Evolutionary conservation across 106 monocot species (phyloP).

Genomic region (Acanthochlamys bracteata): DNA sequence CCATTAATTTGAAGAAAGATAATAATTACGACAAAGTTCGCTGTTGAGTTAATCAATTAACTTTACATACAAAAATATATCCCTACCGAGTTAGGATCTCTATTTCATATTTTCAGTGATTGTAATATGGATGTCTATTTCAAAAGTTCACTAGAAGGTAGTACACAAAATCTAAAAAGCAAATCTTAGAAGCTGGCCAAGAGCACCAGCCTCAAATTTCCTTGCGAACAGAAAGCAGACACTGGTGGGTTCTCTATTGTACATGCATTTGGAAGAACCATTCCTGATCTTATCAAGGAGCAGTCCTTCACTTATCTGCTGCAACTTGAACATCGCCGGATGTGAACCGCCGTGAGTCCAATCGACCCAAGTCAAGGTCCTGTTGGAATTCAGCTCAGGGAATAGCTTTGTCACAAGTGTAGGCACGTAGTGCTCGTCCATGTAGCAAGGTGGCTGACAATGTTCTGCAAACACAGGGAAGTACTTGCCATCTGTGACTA

Average conservation of each 20-base stretch:
- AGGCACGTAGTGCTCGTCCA: constrained; percentile 28
- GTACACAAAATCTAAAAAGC: too few species aligned
- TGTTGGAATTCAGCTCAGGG: constrained; percentile 14
- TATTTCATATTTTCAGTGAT: too few species aligned
- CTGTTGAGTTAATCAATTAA: too few species aligned
- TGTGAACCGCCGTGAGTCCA: constrained; percentile 27
- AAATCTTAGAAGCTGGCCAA: constrained; percentile 16
- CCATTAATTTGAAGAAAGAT: too few species aligned
- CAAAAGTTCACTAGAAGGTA: too few species aligned
- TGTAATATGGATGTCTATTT: too few species aligned
- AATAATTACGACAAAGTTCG: too few species aligned
- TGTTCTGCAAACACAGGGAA: constrained; percentile 14
- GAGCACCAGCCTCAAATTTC: constrained; percentile 19
- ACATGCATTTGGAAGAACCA: background rate
- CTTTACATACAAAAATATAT: too few species aligned
- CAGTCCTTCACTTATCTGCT: constrained; percentile 6
- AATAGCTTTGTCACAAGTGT: constrained; percentile 20
- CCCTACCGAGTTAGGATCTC: too few species aligned
- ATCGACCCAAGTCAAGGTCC: constrained; percentile 27
- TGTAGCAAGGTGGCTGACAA: constrained; percentile 25
- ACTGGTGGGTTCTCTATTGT: background rate
- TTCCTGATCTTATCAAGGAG: constrained; percentile 3
- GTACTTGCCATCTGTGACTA: constrained; percentile 15
- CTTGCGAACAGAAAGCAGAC: constrained; percentile 24
- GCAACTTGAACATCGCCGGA: constrained; percentile 6